These are phyloP conservation scores for Adenanthera pavonina DNA, from an alignment of 306 rosid species.

Conservation along the genomic window DNA sequence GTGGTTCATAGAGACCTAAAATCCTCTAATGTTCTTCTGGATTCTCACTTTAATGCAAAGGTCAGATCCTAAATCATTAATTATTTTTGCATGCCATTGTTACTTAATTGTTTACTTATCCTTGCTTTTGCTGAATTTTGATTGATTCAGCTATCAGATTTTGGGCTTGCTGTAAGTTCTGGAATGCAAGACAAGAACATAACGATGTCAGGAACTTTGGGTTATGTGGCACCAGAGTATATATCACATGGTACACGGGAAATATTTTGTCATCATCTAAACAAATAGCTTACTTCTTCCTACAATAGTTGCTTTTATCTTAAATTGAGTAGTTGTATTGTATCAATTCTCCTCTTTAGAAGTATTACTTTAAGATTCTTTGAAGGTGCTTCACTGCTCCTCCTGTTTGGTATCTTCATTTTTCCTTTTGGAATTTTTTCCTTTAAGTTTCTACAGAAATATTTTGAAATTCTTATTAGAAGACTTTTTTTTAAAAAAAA, in stretches of 20 bases:
- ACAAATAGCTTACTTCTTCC: constrained; percentile 8
- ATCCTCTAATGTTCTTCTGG: constrained; percentile 84
- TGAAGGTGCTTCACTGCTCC: constrained; percentile 17
- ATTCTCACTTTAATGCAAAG: constrained; percentile 84
- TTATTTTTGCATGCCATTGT: constrained; percentile 13
- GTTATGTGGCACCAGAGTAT: constrained; percentile 86
- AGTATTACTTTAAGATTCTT: constrained; percentile 17
- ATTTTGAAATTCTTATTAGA: not conserved
- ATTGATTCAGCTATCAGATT: constrained; percentile 79
- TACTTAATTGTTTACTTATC: constrained; percentile 15
- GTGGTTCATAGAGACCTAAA: constrained; percentile 80
- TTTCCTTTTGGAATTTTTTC: constrained; percentile 4
- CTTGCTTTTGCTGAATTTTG: constrained; percentile 45
- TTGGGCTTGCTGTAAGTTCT: constrained; percentile 73
- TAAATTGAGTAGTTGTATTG: constrained; percentile 31
- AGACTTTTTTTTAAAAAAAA: not conserved
- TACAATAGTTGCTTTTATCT: constrained; percentile 26
- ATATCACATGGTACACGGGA: constrained; percentile 70
- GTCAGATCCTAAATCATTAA: constrained; percentile 46
- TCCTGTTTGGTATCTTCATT: constrained; percentile 18
- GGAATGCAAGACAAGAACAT: constrained; percentile 69
- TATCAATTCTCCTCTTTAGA: constrained; percentile 30
- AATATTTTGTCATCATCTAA: constrained; percentile 16
- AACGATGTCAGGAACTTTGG: constrained; percentile 75
- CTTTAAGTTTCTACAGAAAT: not conserved